Conservation (phyloP, 108 stramenopile genomes). For the Discostella stelligeroides region DNA sequence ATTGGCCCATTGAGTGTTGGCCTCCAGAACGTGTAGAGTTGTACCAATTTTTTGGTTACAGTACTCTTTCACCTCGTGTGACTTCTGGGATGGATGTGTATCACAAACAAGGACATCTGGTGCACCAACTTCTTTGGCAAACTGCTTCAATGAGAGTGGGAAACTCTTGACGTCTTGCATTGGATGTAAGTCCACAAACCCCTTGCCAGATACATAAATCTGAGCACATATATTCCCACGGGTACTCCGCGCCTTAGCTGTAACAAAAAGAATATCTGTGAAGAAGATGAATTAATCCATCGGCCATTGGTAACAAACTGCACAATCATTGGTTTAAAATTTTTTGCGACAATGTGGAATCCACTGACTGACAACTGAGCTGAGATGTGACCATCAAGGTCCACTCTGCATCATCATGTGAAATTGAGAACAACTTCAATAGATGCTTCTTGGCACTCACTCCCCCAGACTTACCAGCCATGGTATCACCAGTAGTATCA, state of each 20-base stretch:
- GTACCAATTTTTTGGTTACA: constrained; percentile 26
- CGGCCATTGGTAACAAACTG: neutral
- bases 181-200: constrained; percentile 21
- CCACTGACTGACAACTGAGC: constrained; percentile 1
- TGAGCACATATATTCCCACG: constrained; percentile 23
- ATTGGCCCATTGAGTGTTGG: constrained; percentile 35
- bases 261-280: constrained; percentile 36
- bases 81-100: constrained; percentile 18
- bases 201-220: constrained; percentile 14
- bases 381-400: constrained; percentile 38
- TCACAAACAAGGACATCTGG: constrained; percentile 37
- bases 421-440: constrained; percentile 37
- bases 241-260: constrained; percentile 22
- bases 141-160: constrained; percentile 21
- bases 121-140: constrained; percentile 37
- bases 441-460: constrained; percentile 38
- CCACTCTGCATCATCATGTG: constrained; percentile 16
- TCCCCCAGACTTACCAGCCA: constrained; percentile 14
- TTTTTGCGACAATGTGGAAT: neutral
- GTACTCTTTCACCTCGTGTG: constrained; percentile 4
- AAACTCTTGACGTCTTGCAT: constrained; percentile 25
- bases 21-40: constrained; percentile 20
- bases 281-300: constrained; percentile 19
- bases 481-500: neutral
- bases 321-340: neutral